Evolutionary conservation across 2,329 filamentous ascomycete genomes (phyloP), one percentile per base, ranked within the genome.

Genomic region (Helotiales sp.): DNA sequence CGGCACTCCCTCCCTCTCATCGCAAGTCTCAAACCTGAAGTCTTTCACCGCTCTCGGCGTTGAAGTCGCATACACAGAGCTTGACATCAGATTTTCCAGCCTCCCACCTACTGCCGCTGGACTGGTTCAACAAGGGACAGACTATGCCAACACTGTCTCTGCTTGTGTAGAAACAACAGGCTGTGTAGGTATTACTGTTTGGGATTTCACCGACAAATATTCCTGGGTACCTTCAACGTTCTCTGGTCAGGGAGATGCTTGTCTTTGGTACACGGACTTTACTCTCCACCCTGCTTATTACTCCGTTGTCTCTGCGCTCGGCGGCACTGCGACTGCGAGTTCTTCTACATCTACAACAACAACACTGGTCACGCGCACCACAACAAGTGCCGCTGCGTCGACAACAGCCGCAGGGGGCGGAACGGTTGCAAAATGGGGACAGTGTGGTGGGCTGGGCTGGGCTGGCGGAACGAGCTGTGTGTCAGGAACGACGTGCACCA

Each of bases 41-140:
- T 73, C 77, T 40, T 87, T 83, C 73, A 77, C 78, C 0, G 73
- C 75, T 0, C 76, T 81, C 1, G 77, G 77, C 3, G 73, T 84
- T 5, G 84, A 87, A 62, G 81, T 85, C 9, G 82, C 83, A 7
- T 79, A 84, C 70, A 87, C 84, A 1, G 84, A 88, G 72, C 74
- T 87, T 15, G 85, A 87, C 66, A 81, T 87, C 60, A 76, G 83
- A 29, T 77, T 80, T 55, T 52, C 54, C 2, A 68, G 67, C 5
- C 69, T 84, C 12, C 81, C 83, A 0, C 70, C 78, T 3, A 76
- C 72, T 3, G 66, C 69, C 1, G 66, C 73, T 1, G 74, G 73
- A 29, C 68, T 77, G 17, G 67, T 70, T 15, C 74, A 75, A 25
- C 83, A 86, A 71, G 77, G 76, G 0, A 65, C 66, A 17, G 79